Evolutionary conservation across 768 basidiomycete genomes (phyloP).

Genomic region (Serendipita vermifera): DNA sequence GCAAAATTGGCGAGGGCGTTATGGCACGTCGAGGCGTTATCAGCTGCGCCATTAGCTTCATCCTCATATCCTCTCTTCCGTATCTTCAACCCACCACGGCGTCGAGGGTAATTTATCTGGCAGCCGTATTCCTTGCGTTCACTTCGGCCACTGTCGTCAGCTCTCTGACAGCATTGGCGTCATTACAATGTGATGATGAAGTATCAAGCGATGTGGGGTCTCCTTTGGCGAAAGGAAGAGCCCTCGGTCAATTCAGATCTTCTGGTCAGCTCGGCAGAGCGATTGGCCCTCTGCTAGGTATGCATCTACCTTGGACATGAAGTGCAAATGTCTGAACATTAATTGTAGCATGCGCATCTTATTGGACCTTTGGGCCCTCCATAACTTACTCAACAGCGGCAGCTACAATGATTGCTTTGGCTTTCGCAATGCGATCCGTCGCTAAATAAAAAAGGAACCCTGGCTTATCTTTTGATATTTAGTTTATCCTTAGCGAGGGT

Average conservation of each 20-base stretch:
- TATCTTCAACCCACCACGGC: conserved; percentile 32
- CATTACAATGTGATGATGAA: conserved; percentile 79
- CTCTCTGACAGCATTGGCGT: conserved; percentile 80
- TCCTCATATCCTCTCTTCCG: conserved; percentile 61
- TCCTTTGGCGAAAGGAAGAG: conserved; percentile 68
- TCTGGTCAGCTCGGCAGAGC: conserved; percentile 93
- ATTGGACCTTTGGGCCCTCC: conserved; percentile 80
- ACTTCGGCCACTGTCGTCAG: conserved; percentile 94
- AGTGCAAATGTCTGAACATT: background rate
- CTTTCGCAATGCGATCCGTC: conserved; percentile 43
- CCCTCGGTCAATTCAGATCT: conserved; percentile 75
- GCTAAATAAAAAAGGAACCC: conserved; percentile 25
- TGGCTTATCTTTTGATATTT: too few species aligned
- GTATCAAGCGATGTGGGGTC: conserved; percentile 47
- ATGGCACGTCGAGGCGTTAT: conserved; percentile 75
- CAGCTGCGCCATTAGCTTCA: conserved; percentile 57
- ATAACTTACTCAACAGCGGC: conserved; percentile 57
- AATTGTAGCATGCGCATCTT: conserved; percentile 60
- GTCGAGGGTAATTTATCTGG: conserved; percentile 38
- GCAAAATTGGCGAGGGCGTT: conserved; percentile 60
- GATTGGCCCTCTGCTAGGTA: conserved; percentile 80
- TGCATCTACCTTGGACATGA: conserved; percentile 18
- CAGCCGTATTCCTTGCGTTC: conserved; percentile 78
- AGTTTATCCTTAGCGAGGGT: too few species aligned
- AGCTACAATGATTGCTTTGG: conserved; percentile 49